Evolutionary conservation across 192 early-diverging fungal genomes (phyloP).

Genomic region (Chytriomyces sp.): DNA sequence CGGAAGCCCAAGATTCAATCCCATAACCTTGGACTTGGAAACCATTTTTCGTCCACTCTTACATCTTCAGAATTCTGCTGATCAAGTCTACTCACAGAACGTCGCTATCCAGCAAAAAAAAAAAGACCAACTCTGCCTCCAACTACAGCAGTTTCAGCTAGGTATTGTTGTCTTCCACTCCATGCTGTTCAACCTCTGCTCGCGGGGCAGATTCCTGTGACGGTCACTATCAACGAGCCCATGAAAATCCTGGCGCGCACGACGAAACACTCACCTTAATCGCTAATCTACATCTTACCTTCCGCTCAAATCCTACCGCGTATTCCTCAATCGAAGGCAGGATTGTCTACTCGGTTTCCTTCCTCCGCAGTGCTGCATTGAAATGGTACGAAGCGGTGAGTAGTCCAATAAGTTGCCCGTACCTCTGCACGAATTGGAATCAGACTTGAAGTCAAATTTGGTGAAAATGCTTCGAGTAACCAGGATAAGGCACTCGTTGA

Average conservation of each 20-base stretch:
- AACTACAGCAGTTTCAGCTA: too few relatives aligned
- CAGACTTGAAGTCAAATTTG: not conserved
- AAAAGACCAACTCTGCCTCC: too few relatives aligned
- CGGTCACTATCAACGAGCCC: not conserved
- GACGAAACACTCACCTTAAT: not conserved
- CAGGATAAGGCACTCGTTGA: not conserved
- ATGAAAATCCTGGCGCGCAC: not conserved
- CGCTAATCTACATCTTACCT: not conserved
- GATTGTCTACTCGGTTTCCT: not conserved
- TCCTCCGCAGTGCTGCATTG: not conserved
- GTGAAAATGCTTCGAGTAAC: not conserved
- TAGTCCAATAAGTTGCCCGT: not conserved
- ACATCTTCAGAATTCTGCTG: too few relatives aligned
- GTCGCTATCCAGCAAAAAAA: too few relatives aligned
- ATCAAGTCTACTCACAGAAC: too few relatives aligned
- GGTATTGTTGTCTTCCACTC: too few relatives aligned
- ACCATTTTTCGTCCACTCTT: too few relatives aligned
- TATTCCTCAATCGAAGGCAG: not conserved
- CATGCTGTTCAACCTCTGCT: too few relatives aligned
- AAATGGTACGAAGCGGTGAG: not conserved
- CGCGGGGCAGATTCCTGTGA: too few relatives aligned
- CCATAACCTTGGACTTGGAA: too few relatives aligned
- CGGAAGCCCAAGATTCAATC: too few relatives aligned
- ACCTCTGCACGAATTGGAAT: not conserved
- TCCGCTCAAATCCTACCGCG: not conserved